Base-by-base conservation (phyloP, 192 early-diverging fungal species). In the Coemansia sp. region DNA sequence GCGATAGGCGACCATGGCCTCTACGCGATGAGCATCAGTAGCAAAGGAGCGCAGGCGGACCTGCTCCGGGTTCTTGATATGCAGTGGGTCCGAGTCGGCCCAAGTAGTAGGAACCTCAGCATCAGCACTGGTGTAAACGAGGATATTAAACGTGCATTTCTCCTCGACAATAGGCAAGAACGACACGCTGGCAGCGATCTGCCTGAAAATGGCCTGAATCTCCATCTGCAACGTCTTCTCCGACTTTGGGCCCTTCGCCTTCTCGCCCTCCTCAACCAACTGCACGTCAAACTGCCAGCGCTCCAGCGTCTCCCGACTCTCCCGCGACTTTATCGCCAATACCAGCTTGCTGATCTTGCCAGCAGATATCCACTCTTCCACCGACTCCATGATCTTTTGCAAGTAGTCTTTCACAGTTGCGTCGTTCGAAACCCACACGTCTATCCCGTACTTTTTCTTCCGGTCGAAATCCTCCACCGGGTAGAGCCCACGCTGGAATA, bases 241-340 rank as follows among this genome's bases (percentile, higher is more conserved):
- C 57, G 65, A 68, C 77, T 79, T 79, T 47, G 72, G 57, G 48
- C 35, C 21, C n/a, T 43, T 58, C 9, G 43, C 57, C 18, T 23
- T 34, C 1, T 18, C 47, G 6, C 70, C 37, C 6, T 89, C 80
- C 37, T 85, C 76, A 21, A 87, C 85, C n/a, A 92, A 67, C 26
- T 91, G 83, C 36, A 96, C 85, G 78, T 96, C 92, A 76, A 98
- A 98, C 66, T 96, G 91, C 96, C 95, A 97, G 43, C 94, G 87
- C 76, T 97, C 95, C 3, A 96, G 57, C 10, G 90, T 90, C 62
- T 95, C 88, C 3, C 89, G 79, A 1, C 91, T 91, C 23, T 94
- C 92, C 52, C 87, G 87, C n/a, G 90, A 88, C 59, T 91, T 90
- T 34, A 98, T 89, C 0, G 91, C 93, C 53, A 98, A 70, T 8